Evolutionary conservation across 1,284 basidiomycete genomes (phyloP).

Genomic region (Ustilago loliicola): DNA sequence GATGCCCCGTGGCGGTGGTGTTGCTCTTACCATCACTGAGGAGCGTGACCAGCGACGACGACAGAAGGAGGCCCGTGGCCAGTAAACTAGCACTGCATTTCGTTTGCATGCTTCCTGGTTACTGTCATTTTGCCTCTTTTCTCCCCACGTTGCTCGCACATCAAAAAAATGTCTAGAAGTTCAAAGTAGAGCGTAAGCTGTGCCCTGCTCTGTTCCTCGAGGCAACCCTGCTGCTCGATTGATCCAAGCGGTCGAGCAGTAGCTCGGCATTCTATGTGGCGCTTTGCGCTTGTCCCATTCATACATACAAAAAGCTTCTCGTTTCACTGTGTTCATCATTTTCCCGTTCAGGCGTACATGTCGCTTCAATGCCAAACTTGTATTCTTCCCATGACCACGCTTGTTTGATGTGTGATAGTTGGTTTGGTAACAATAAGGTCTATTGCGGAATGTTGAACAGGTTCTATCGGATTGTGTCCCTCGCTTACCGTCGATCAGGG

Average conservation of each 20-base stretch:
- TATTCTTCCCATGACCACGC: constrained; percentile 23
- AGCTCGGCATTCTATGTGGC: constrained; percentile 19
- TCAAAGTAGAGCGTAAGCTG: not conserved
- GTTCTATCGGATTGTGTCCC: too few species aligned
- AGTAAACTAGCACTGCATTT: constrained; percentile 33
- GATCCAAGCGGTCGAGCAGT: not conserved
- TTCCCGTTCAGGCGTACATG: constrained; percentile 23
- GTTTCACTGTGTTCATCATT: constrained; percentile 17
- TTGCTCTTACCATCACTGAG: constrained; percentile 79
- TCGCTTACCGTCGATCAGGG: too few species aligned
- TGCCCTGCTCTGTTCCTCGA: constrained; percentile 12
- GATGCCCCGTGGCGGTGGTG: constrained; percentile 97
- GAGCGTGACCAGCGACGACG: constrained; percentile 71
- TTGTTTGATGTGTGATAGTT: not conserved
- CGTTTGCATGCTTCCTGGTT: constrained; percentile 15
- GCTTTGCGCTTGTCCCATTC: constrained; percentile 18
- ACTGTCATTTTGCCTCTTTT: constrained; percentile 14
- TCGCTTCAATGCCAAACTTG: constrained; percentile 39
- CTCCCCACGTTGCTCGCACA: not conserved
- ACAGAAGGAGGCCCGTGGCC: constrained; percentile 62
- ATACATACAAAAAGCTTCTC: constrained; percentile 10
- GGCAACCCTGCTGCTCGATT: constrained; percentile 19
- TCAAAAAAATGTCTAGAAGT: constrained; percentile 24
- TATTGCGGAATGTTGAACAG: too few species aligned
- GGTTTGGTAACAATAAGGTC: too few species aligned